Conservation (phyloP, 2,329 filamentous ascomycete genomes). For the Microsporum audouinii region DNA sequence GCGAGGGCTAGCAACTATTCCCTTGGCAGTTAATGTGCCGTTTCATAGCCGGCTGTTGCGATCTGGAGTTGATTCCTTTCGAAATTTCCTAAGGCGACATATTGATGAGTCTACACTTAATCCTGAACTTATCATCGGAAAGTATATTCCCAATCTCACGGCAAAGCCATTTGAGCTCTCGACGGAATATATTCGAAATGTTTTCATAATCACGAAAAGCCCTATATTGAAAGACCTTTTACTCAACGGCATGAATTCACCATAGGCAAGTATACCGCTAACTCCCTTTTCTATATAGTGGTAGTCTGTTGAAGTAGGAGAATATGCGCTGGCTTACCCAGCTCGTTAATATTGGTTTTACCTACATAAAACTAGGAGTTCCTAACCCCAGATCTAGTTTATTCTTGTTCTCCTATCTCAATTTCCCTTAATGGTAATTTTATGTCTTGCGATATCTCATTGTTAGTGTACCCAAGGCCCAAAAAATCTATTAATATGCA, state of each 20-base stretch:
- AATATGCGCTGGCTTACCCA: no score
- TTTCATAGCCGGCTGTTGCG: constrained; percentile 23
- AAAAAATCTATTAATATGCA: no score
- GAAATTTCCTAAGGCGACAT: constrained; percentile 18
- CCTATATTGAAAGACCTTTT: neutral
- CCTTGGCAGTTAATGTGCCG: constrained; percentile 25
- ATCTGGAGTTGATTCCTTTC: constrained; percentile 21
- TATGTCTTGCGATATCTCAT: no score
- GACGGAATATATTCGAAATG: neutral
- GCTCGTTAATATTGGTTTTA: no score
- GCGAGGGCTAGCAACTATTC: constrained; percentile 22
- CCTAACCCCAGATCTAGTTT: no score
- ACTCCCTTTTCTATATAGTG: no score
- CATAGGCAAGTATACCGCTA: no score
- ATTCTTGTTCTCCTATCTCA: no score
- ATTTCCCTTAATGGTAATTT: no score
- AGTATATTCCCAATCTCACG: neutral
- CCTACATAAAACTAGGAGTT: no score
- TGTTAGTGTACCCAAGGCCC: no score
- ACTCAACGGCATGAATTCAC: neutral
- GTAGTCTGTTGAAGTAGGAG: no score
- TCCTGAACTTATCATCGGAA: constrained; percentile 5
- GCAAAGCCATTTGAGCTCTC: neutral
- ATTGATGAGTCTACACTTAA: constrained; percentile 19
- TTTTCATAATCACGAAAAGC: neutral